Percentiles rank a stretch among this genome's conserved stretches.
These are phyloP conservation scores for Danielia oregonensis DNA, from an alignment of 805 yeast genomes.

Conservation along the genomic window DNA sequence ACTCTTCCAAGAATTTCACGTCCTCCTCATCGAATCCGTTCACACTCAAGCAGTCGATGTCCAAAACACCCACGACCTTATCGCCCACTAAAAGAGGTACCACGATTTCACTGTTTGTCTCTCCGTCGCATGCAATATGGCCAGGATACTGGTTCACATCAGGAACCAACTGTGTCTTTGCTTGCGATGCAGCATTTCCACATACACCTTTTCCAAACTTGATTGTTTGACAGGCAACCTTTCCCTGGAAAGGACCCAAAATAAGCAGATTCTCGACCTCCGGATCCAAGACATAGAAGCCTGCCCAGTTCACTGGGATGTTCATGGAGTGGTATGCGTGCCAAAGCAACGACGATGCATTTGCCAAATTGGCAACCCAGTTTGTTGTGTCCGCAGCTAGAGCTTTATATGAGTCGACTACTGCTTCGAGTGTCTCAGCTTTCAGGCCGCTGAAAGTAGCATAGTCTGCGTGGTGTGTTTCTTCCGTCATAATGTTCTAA, in stretches of 20 bases:
- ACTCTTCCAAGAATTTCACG: conserved; percentile 49
- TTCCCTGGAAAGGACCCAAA: conserved; percentile 94
- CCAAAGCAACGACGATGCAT: conserved; percentile 85
- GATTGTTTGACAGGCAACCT: conserved; percentile 90
- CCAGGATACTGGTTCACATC: conserved; percentile 82
- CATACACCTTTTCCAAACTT: conserved; percentile 84
- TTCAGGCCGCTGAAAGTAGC: conserved; percentile 48
- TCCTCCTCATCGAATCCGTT: conserved; percentile 71
- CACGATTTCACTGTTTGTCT: conserved; percentile 88
- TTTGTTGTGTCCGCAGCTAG: conserved; percentile 59
- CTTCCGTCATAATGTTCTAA: not conserved
- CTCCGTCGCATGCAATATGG: conserved; percentile 97
- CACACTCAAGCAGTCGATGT: conserved; percentile 69
- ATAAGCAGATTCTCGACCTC: conserved; percentile 44
- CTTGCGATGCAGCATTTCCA: conserved; percentile 69
- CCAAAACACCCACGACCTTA: conserved; percentile 69
- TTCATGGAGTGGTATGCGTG: conserved; percentile 69
- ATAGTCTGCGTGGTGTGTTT: conserved; percentile 65
- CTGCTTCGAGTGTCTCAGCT: conserved; percentile 53
- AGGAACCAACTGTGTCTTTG: conserved; percentile 66
- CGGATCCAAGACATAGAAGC: conserved; percentile 66
- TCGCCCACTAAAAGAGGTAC: conserved; percentile 62
- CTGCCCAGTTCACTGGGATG: conserved; percentile 81
- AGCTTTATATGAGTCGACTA: conserved; percentile 62
- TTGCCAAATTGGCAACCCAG: conserved; percentile 89